Percentiles rank a stretch among this genome's conserved stretches.
These are phyloP conservation scores for Saccharomycopsis olivae DNA, from an alignment of 805 yeast genomes.

Conservation along the genomic window DNA sequence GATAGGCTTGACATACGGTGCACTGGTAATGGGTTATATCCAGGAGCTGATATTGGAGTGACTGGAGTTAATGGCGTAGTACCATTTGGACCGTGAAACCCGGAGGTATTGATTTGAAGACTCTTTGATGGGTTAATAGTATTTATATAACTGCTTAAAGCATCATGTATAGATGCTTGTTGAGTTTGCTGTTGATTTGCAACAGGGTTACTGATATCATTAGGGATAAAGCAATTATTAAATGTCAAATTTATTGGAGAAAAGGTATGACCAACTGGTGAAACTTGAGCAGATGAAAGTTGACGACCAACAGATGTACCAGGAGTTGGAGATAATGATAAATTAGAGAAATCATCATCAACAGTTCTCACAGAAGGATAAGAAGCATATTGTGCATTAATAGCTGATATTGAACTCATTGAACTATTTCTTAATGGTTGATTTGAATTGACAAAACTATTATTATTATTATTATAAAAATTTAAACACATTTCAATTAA, in stretches of 20 bases:
- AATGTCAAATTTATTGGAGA: constrained; percentile 15
- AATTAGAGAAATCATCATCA: constrained; percentile 8
- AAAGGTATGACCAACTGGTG: constrained; percentile 15
- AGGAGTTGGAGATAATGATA: constrained; percentile 1
- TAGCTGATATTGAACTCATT: background rate
- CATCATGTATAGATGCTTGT: constrained; percentile 8
- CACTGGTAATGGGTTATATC: too few relatives aligned
- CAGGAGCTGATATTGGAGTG: too few relatives aligned
- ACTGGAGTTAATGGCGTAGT: constrained; percentile 17
- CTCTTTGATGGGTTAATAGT: background rate
- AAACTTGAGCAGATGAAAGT: constrained; percentile 12
- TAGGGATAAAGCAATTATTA: constrained; percentile 11
- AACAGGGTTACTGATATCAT: constrained; percentile 4
- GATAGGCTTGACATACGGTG: too few relatives aligned
- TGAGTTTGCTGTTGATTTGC: background rate
- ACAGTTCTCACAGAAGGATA: background rate
- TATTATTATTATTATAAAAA: constrained; percentile 2
- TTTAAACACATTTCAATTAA: constrained; percentile 21
- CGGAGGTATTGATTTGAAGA: too few relatives aligned
- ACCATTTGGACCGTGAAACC: background rate
- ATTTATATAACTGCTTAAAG: constrained; percentile 9
- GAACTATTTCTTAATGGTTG: background rate
- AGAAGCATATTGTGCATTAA: too few relatives aligned
- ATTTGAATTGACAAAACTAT: background rate
- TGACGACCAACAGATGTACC: background rate